Base-by-base conservation (phyloP, 352 stramenopile species). In the Thraustotheca clavata region DNA sequence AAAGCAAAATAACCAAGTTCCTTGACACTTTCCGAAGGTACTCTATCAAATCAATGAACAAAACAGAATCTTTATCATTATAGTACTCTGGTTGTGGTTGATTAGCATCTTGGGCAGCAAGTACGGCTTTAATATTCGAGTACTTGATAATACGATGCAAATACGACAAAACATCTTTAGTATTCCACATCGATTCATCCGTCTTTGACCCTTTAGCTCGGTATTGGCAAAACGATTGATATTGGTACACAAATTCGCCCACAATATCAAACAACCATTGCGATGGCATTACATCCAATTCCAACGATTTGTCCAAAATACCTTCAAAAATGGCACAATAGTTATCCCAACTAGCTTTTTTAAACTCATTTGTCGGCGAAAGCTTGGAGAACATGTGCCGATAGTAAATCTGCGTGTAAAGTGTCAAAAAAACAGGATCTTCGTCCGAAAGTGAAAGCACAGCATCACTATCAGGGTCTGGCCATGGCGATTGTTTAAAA, bases 171-270 rank as follows among this genome's bases (percentile, higher is more conserved):
- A 99, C 96, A 59, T 89, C 97, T 68, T 96, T 87, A 0, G 96
- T 96, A 61, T 87, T 87, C 96, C 96, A 99, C 39, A 97, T 97
- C 69, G 65, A 57, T 47, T 49, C 24, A 63, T 94, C 78, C 34
- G 67, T 69, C 70, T 90, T 89, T 59, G 75, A 66, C 26, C 71
- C 61, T 76, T 94, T 91, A 33, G 87, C 93, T 48, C 94, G 86
- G 74, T 97, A 97, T 76, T 99, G 95, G 74, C 91, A 98, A 73
- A 98, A 99, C 62, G 90, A 95, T 78, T 99, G 96, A 80, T 98
- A 99, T 77, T 99, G 96, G 77, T 99, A 99, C 1, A 99, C 89
- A 69, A 99, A 99, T 80, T 99, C 97, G 69, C 98, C 88, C 12
- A 99, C 78, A 68, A 99, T 96, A 78, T 99, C 96, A 75, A 99